Evolutionary conservation across 179 eudicot species (phyloP), one percentile per base, ranked within the genome.

Genomic region (Silene coronaria): DNA sequence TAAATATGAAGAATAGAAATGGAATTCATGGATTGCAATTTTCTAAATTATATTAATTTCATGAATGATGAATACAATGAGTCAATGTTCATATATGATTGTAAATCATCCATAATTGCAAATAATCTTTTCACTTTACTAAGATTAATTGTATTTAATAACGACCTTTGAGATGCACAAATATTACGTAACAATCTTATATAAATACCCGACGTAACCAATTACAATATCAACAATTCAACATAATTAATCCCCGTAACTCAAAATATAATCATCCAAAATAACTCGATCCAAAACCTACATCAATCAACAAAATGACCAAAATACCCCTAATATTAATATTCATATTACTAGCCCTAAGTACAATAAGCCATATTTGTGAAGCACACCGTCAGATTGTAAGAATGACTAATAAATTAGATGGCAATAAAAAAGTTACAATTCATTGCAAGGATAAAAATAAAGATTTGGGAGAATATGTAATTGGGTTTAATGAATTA

Each of bases 371-470:
- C 1, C 16, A 19, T 19, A 22, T 11, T 38, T 6, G 53, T 38
- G 71, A 36, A 21, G 71, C 48, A 10, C 11, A 36, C 1, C 2
- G 53, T 19, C 5, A 7, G 5, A 6, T 38, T 11, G 46, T 62
- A 6, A 17, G 9, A 59, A 59, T 73, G 2, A 73, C 51, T 0
- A 73, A 73, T 32, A 59, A 23, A 4, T 58, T 73, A 16, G 26
- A 19, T 28, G 59, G 17, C 1, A n/a, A 30, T 24, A 62, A 22
- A 4, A 42, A 24, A 0, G 59, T 74, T 42, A 10, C 13, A 38
- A 4, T 74, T 36, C 76, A 74, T 23, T 74, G 76, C 69, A 74
- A 62, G 36, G 45, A 45, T 3, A 45, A 17, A 74, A 5, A 74
- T 3, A 16, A 14, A 4, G 76, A 74, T 74, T 48, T 21, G 5